Conservation (phyloP, 2,329 filamentous ascomycete genomes). For the Orbilia ellipsospora region DNA sequence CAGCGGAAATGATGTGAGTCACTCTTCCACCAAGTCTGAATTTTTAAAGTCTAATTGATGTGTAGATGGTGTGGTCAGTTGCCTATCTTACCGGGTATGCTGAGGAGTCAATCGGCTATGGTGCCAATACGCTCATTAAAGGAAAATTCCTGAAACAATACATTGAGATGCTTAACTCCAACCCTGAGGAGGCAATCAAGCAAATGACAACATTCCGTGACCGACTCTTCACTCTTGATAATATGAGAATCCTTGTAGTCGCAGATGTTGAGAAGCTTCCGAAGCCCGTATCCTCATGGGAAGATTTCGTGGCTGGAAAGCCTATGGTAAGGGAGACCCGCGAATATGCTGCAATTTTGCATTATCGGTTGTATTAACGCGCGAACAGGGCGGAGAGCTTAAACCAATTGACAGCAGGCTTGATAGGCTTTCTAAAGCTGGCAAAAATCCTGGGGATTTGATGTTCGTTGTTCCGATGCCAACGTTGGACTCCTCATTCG, state of each 20-base stretch:
- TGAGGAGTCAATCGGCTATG: conserved; percentile 79
- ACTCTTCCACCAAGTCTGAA: background rate
- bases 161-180: conserved; percentile 81
- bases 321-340: conserved; percentile 28
- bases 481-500: conserved; percentile 91
- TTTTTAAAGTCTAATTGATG: background rate
- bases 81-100: conserved; percentile 67
- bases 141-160: conserved; percentile 87
- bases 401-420: conserved; percentile 61
- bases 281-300: conserved; percentile 83
- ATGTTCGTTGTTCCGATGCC: conserved; percentile 88
- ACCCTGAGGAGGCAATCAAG: conserved; percentile 78
- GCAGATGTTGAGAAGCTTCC: conserved; percentile 80
- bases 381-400: conserved; percentile 43
- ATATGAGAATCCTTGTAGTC: conserved; percentile 85
- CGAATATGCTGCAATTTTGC: background rate
- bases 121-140: conserved; percentile 84
- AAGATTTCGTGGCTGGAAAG: conserved; percentile 68
- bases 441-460: conserved; percentile 77
- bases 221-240: conserved; percentile 82
- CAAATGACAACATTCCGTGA: conserved; percentile 82
- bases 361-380: conserved; percentile 8
- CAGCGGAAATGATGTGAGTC: conserved; percentile 71
- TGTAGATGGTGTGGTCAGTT: conserved; percentile 50
- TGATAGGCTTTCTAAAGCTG: conserved; percentile 79